Base-by-base conservation (phyloP, 495 filamentous ascomycete species). In the Talaromyces trachyspermus region DNA sequence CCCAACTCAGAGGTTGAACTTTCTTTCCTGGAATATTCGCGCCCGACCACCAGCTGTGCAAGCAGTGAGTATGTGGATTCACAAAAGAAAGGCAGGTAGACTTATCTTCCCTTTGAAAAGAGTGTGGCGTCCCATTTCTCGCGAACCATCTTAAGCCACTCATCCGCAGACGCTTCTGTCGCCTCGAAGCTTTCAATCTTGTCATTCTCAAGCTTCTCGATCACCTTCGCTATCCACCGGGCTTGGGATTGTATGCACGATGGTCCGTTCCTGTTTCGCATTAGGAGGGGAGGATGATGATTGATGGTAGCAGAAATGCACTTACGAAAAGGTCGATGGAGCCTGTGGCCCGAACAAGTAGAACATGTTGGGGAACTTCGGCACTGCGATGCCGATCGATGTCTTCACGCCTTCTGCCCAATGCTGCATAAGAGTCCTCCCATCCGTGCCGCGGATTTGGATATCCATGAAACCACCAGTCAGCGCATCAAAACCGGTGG, bases 151-250 rank as follows among this genome's bases (percentile, higher is more conserved):
- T 59, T 22, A 35, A 64, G 60, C 71, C 71, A 75, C 20, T 44
- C 47, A 41, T 72, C 62, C 55, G 72, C 70, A n/a, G 63, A 68
- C 52, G 69, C 64, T 27, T 52, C 53, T n/a, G 58, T 69, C 14
- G 68, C 49, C 32, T 74, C 61, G 15, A 71, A 49, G 25, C 57
- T 63, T 17, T 46, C 58, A 32, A 72, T 58, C 20, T 56, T 51
- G 35, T 74, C 58, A 15, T 68, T 58, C 29, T 56, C 39, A 26
- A 60, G 50, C 39, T 64, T 66, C 22, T 52, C 46, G 41, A 75
- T 61, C 12, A 61, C 62, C 41, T 74, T 64, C 17, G 64, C 55
- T 18, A 75, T 65, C 70, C 70, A 75, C 42, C 73, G 62, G 18
- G 62, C 69, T 42, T 72, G 69, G 25, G 60, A 52, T 44, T 75